Evolutionary conservation across 108 stramenopile genomes (phyloP).

Genomic region (Skeletonema potamos): DNA sequence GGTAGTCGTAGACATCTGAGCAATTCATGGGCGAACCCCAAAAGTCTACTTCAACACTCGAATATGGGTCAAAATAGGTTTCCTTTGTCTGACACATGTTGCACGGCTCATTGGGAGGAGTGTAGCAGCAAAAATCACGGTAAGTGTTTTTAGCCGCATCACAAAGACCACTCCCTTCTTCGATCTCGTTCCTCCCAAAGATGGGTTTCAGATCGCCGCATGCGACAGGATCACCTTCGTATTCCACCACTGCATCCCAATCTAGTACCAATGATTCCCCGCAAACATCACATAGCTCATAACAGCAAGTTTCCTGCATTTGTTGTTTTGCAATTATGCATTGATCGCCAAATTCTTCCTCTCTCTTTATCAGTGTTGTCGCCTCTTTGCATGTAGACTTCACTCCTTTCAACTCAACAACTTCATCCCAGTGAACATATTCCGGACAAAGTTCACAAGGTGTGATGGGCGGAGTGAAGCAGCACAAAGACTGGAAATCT

Average conservation of each 20-base stretch:
- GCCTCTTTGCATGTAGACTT: constrained; percentile 40
- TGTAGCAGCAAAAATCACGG: constrained; percentile 45
- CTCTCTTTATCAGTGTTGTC: constrained; percentile 27
- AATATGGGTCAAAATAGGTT: constrained; percentile 40
- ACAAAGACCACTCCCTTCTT: constrained; percentile 30
- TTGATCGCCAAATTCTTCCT: constrained; percentile 32
- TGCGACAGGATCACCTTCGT: constrained; percentile 34
- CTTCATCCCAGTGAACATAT: constrained; percentile 43
- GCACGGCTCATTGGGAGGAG: constrained; percentile 35
- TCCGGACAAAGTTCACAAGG: constrained; percentile 44
- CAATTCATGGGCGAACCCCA: constrained; percentile 42
- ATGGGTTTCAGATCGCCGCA: constrained; percentile 49
- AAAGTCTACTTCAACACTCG: constrained; percentile 40
- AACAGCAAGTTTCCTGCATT: constrained; percentile 32
- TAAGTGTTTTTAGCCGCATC: constrained; percentile 15
- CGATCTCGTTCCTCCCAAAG: constrained; percentile 43
- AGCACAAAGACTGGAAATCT: constrained; percentile 39
- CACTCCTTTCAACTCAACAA: constrained; percentile 34
- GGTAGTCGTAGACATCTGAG: constrained; percentile 31
- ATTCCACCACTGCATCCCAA: constrained; percentile 43
- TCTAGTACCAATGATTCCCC: constrained; percentile 35
- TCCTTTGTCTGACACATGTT: constrained; percentile 45
- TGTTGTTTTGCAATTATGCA: constrained; percentile 24
- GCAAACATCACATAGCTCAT: constrained; percentile 45
- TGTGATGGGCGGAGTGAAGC: constrained; percentile 30